These are phyloP conservation scores for Penicillium malachiteum DNA, from an alignment of 495 filamentous ascomycete genomes.

Conservation along the genomic window DNA sequence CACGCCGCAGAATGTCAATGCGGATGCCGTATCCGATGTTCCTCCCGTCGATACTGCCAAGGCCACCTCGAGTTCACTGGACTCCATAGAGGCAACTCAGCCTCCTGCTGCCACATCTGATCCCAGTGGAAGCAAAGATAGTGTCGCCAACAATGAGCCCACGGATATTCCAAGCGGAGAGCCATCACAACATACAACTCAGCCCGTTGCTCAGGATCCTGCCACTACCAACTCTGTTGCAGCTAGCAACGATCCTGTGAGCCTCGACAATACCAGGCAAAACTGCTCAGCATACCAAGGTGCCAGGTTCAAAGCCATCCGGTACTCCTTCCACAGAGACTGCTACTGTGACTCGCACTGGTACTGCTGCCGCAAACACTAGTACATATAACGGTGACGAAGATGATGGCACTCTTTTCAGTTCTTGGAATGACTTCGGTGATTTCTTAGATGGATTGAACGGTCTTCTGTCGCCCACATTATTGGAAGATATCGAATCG, in stretches of 20 bases:
- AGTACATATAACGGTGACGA: constrained; percentile 3
- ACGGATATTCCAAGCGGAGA: background rate
- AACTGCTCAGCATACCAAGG: background rate
- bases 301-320: background rate
- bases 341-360: constrained; percentile 1
- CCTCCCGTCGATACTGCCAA: background rate
- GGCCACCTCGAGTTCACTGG: background rate
- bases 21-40: background rate
- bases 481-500: constrained; percentile 40
- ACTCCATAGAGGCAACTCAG: constrained; percentile 1
- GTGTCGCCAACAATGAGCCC: background rate
- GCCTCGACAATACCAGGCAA: background rate
- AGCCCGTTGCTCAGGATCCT: background rate
- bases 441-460: constrained; percentile 38
- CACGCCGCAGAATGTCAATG: constrained; percentile 1
- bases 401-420: constrained; percentile 15
- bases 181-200: background rate
- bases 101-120: background rate
- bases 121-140: background rate
- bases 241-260: background rate
- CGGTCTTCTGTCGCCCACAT: constrained; percentile 41
- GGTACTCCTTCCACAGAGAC: background rate
- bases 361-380: constrained; percentile 3
- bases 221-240: background rate
- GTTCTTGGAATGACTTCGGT: constrained; percentile 35